Evolutionary conservation across 164 flowering plant species (phyloP).

Genomic region (Tinospora cordifolia): DNA sequence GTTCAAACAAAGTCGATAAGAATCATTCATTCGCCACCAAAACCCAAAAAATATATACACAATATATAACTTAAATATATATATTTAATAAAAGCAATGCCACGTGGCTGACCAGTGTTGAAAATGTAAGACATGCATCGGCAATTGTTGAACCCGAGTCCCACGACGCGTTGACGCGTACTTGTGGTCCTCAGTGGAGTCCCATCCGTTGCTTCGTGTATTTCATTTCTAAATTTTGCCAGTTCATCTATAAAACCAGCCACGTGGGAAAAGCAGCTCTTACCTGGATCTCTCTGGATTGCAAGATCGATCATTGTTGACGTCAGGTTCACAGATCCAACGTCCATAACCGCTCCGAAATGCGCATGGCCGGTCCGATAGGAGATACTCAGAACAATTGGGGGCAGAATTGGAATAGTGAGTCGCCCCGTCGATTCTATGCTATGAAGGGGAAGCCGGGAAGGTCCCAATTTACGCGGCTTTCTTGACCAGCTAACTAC

Average conservation of each 20-base stretch:
- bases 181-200: too few relatives aligned
- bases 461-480: neutral
- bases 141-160: neutral
- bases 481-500: neutral
- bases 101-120: neutral
- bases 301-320: neutral
- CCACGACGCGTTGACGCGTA: slow-evolving; percentile 1
- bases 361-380: neutral
- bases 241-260: neutral
- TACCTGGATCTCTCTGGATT: neutral
- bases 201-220: too few relatives aligned
- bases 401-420: neutral
- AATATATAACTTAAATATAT: too few relatives aligned
- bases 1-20: too few relatives aligned
- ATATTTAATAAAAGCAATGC: too few relatives aligned
- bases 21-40: too few relatives aligned
- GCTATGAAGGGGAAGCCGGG: neutral
- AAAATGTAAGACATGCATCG: neutral
- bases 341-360: neutral
- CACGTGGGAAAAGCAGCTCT: neutral
- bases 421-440: neutral
- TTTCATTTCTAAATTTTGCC: too few relatives aligned
- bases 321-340: neutral
- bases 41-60: too few relatives aligned
- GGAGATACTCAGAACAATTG: neutral